Conservation (phyloP, 306 rosid genomes). For the Geum urbanum region DNA sequence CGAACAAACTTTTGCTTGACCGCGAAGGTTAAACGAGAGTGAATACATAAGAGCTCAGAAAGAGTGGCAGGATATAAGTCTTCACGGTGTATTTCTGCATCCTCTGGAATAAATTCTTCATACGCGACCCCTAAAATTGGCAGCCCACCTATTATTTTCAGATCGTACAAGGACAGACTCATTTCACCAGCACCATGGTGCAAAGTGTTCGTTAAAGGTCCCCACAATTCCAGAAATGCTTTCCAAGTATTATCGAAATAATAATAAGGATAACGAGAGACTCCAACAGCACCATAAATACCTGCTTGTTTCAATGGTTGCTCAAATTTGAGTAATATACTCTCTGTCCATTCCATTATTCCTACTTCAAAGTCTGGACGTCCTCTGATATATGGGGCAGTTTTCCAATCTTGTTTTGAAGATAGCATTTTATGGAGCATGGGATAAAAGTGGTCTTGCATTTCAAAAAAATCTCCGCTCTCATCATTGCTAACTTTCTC, state of each 20-base stretch:
- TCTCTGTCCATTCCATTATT: neutral
- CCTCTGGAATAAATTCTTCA: neutral
- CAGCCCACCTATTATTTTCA: neutral
- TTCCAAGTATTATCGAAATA: too few species aligned
- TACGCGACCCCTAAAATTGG: neutral
- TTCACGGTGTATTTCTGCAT: neutral
- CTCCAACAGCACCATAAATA: neutral
- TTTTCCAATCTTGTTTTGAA: neutral
- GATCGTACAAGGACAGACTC: neutral
- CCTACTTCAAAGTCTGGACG: neutral
- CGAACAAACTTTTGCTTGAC: too few species aligned
- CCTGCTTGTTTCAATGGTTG: fast-evolving
- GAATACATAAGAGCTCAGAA: too few species aligned
- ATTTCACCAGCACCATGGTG: neutral
- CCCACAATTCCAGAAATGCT: neutral
- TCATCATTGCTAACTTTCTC: too few species aligned
- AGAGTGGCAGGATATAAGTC: neutral
- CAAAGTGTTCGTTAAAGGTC: neutral
- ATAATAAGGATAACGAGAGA: neutral
- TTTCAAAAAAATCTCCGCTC: too few species aligned
- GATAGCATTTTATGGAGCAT: neutral
- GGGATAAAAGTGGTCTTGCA: too few species aligned
- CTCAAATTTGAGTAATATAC: neutral
- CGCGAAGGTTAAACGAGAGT: too few species aligned
- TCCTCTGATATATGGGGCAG: neutral